Percentiles rank a stretch among this genome's conserved stretches.
Evolutionary conservation across 2,329 filamentous ascomycete genomes (phyloP).

Genomic region (Fusarium sp.): DNA sequence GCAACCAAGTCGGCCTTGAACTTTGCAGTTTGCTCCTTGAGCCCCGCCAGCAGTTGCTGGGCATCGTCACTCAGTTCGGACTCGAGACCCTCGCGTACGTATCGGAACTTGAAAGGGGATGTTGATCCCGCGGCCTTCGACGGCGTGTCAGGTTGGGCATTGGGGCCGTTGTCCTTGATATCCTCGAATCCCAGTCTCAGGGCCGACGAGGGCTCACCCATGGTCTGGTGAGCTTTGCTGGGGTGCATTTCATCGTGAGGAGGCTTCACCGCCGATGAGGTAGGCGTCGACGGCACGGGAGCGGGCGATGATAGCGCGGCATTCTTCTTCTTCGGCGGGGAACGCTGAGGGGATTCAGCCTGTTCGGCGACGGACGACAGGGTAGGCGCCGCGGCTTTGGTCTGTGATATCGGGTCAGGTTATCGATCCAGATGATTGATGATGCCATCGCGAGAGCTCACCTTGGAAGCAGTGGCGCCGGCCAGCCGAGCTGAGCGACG

Average conservation of each 20-base stretch:
- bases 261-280: slow-evolving; percentile 75
- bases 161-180: slow-evolving; percentile 64
- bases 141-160: slow-evolving; percentile 68
- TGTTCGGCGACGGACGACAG: slow-evolving; percentile 59
- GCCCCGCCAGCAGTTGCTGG: slow-evolving; percentile 71
- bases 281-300: slow-evolving; percentile 67
- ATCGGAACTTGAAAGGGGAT: slow-evolving; percentile 76
- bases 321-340: slow-evolving; percentile 44
- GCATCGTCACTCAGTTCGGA: slow-evolving; percentile 71
- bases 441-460: slow-evolving; percentile 41
- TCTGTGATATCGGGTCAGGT: slow-evolving; percentile 38
- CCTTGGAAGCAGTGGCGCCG: slow-evolving; percentile 50
- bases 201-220: slow-evolving; percentile 81
- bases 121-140: slow-evolving; percentile 68
- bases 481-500: slow-evolving; percentile 60
- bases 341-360: slow-evolving; percentile 52
- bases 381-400: slow-evolving; percentile 47
- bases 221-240: slow-evolving; percentile 81
- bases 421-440: slow-evolving; percentile 7
- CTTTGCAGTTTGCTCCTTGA: slow-evolving; percentile 77
- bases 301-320: slow-evolving; percentile 51
- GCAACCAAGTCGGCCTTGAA: slow-evolving; percentile 77
- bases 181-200: slow-evolving; percentile 85
- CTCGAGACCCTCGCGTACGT: slow-evolving; percentile 66
- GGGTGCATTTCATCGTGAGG: slow-evolving; percentile 90